Percentiles rank a stretch among this genome's conserved stretches.
Conservation (phyloP, 2,329 filamentous ascomycete species). For the Xenosphaeropsis pyriputrescens region DNA sequence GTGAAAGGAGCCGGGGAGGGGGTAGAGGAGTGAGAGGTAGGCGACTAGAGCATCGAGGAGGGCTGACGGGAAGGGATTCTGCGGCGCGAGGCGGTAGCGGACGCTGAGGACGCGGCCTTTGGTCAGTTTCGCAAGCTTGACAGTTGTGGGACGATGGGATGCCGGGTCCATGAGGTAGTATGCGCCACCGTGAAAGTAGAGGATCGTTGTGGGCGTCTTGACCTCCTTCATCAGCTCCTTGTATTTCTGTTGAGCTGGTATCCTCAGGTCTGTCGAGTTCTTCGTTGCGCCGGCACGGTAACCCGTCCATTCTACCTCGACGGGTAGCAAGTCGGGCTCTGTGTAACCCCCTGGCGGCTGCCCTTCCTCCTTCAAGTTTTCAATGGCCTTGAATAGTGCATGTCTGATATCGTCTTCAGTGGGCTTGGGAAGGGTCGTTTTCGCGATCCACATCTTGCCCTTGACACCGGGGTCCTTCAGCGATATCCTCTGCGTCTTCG, state of each 20-base stretch:
- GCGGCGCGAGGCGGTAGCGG: constrained; percentile 57
- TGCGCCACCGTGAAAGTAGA: constrained; percentile 67
- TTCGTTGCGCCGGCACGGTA: constrained; percentile 40
- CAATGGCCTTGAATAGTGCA: constrained; percentile 40
- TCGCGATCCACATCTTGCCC: constrained; percentile 70
- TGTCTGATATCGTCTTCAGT: constrained; percentile 39
- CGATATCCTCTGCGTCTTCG: constrained; percentile 47
- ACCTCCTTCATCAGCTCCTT: constrained; percentile 52
- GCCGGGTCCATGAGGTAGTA: constrained; percentile 59
- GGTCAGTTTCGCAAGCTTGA: constrained; percentile 49
- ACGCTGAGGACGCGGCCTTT: constrained; percentile 57
- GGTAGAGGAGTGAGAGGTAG: constrained; percentile 59
- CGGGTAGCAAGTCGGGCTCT: constrained; percentile 35
- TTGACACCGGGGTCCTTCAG: constrained; percentile 53
- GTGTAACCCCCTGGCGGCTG: constrained; percentile 19
- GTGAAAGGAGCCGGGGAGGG: constrained; percentile 53
- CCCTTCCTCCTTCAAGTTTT: constrained; percentile 28
- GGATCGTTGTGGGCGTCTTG: constrained; percentile 43
- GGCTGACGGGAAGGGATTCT: constrained; percentile 56
- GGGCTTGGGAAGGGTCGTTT: constrained; percentile 46
- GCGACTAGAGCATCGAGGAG: constrained; percentile 55
- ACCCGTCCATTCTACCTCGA: constrained; percentile 67
- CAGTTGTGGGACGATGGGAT: constrained; percentile 43
- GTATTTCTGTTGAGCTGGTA: constrained; percentile 52
- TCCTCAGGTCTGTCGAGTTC: constrained; percentile 33